Evolutionary conservation across 2,329 filamentous ascomycete species (phyloP).

Genomic region (Phaeomoniella chlamydospora): DNA sequence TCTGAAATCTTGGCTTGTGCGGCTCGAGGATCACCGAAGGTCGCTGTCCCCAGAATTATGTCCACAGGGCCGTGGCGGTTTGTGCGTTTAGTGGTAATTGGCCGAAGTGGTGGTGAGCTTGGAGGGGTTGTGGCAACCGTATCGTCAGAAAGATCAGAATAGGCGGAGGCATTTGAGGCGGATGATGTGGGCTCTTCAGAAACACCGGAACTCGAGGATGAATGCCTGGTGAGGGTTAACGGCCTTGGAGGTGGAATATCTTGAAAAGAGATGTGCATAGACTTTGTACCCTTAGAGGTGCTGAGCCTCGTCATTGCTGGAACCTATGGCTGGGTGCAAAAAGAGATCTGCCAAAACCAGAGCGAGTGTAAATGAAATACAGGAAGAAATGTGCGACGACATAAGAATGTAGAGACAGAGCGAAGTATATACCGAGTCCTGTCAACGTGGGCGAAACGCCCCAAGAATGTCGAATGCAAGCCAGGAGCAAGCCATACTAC

Average conservation of each 20-base stretch:
- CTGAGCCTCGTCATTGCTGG: too few relatives aligned
- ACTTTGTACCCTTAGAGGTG: too few relatives aligned
- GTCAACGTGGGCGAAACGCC: too few relatives aligned
- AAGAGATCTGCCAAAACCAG: too few relatives aligned
- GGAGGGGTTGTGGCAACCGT: background rate
- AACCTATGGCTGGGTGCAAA: too few relatives aligned
- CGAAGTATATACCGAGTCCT: too few relatives aligned
- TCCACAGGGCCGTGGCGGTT: conserved; percentile 8
- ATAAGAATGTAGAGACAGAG: too few relatives aligned
- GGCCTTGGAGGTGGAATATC: background rate
- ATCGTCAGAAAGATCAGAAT: background rate
- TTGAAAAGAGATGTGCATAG: background rate
- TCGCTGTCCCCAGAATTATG: conserved; percentile 14
- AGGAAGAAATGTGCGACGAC: too few relatives aligned
- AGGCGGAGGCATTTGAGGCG: background rate
- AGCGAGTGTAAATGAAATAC: too few relatives aligned
- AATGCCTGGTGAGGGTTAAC: background rate
- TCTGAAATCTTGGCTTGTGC: conserved; percentile 14
- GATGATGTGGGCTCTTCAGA: background rate
- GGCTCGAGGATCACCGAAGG: conserved; percentile 12
- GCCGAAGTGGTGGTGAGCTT: background rate
- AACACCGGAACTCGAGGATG: background rate
- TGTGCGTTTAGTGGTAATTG: background rate
- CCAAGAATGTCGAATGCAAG: too few relatives aligned
- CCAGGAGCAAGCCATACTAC: too few relatives aligned